A percentile compares a stretch with the other conserved stretches of the same genome.
Evolutionary conservation across 768 basidiomycete genomes (phyloP).

Genomic region (Filobasidium wieringae): DNA sequence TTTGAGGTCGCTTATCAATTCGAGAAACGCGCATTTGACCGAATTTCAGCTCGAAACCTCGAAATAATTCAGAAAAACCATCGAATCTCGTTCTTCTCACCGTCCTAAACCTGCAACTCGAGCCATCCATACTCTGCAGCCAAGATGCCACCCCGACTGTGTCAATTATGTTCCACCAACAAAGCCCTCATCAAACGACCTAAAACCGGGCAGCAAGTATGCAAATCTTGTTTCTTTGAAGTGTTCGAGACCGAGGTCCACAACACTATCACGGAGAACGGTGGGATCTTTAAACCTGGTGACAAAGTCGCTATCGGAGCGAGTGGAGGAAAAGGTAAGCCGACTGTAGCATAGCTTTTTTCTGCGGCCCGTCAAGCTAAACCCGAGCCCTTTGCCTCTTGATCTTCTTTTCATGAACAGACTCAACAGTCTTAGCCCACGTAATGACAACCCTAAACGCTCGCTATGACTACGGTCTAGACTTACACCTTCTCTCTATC

Average conservation of each 20-base stretch:
- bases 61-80: no score
- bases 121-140: background rate
- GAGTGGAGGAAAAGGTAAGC: conserved; percentile 88
- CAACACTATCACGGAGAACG: conserved; percentile 73
- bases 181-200: conserved; percentile 85
- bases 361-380: background rate
- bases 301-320: conserved; percentile 95
- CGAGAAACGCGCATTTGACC: background rate
- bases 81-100: no score
- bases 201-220: conserved; percentile 95
- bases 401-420: conserved; percentile 41
- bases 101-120: no score
- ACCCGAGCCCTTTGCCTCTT: background rate
- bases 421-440: conserved; percentile 94
- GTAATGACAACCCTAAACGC: conserved; percentile 93
- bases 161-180: conserved; percentile 60
- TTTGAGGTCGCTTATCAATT: no score
- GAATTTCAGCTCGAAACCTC: background rate
- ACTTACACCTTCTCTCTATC: conserved; percentile 84
- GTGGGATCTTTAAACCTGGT: conserved; percentile 66
- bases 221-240: conserved; percentile 76
- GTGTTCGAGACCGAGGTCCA: conserved; percentile 98
- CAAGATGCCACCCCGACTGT: conserved; percentile 66
- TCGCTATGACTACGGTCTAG: conserved; percentile 80
- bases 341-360: no score